These are phyloP conservation scores for Fusarium dlaminii DNA, from an alignment of 2,329 filamentous ascomycete species.

Conservation along the genomic window DNA sequence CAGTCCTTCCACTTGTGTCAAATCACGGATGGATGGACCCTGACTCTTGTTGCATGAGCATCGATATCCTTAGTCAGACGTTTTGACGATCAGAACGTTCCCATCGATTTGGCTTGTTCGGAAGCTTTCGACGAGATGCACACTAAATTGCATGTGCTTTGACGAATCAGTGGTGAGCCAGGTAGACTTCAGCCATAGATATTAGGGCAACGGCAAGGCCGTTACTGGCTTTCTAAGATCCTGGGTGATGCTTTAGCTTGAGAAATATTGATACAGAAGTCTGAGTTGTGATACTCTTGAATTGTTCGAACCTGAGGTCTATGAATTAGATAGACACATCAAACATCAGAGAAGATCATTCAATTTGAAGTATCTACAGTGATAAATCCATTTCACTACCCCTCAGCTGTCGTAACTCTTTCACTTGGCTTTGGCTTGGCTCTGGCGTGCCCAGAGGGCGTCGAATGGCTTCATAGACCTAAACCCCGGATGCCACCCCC, in stretches of 20 bases:
- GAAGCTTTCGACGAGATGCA: background rate
- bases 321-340: background rate
- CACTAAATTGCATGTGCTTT: background rate
- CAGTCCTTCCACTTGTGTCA: background rate
- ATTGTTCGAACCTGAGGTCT: background rate
- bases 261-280: background rate
- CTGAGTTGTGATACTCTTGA: background rate
- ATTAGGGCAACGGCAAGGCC: background rate
- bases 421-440: conserved; percentile 12
- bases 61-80: conserved; percentile 12
- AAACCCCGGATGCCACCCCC: conserved; percentile 29
- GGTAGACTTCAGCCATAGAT: background rate
- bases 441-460: background rate
- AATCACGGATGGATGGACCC: conserved; percentile 11
- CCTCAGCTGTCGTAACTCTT: background rate
- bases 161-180: conserved; percentile 10
- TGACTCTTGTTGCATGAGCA: conserved; percentile 19
- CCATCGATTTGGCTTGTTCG: conserved; percentile 1
- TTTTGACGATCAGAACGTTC: conserved; percentile 15
- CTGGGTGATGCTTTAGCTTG: background rate
- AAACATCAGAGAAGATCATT: background rate
- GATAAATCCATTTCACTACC: background rate
- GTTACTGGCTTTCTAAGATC: conserved; percentile 2
- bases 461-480: conserved; percentile 19
- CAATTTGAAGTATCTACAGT: background rate